Conservation (phyloP, 2,329 filamentous ascomycete species). For the Talaromyces sp. region DNA sequence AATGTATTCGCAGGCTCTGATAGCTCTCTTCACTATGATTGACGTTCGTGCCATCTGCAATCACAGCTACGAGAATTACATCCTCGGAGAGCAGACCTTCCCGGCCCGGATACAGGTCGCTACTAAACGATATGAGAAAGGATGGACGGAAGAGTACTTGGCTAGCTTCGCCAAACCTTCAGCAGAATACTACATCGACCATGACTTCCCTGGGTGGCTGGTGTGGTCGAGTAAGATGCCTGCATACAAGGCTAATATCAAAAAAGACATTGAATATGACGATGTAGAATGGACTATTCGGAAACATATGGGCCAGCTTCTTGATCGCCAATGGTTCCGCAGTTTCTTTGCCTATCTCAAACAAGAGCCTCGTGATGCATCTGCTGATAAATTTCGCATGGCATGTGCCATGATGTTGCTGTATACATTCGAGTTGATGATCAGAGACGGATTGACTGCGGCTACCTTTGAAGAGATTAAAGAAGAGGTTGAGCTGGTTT, state of each 20-base stretch:
- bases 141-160: constrained; percentile 77
- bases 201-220: constrained; percentile 91
- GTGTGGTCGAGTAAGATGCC: constrained; percentile 89
- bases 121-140: constrained; percentile 69
- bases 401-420: constrained; percentile 81
- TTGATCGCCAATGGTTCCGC: constrained; percentile 81
- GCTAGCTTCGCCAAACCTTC: constrained; percentile 71
- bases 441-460: constrained; percentile 67
- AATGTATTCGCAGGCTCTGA: constrained; percentile 77
- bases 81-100: constrained; percentile 74
- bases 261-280: constrained; percentile 69
- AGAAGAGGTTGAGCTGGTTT: constrained; percentile 71
- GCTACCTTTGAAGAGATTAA: constrained; percentile 86
- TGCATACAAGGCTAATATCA: constrained; percentile 70
- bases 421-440: constrained; percentile 85
- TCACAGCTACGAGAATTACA: constrained; percentile 83
- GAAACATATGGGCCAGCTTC: constrained; percentile 71
- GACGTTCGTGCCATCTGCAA: constrained; percentile 81
- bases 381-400: constrained; percentile 83
- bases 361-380: constrained; percentile 83
- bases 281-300: constrained; percentile 71
- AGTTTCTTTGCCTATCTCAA: constrained; percentile 91
- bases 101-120: constrained; percentile 71
- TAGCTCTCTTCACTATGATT: constrained; percentile 75
- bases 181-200: constrained; percentile 85